Base-by-base conservation (phyloP, 352 stramenopile species). In the Globisporangium viniferum region DNA sequence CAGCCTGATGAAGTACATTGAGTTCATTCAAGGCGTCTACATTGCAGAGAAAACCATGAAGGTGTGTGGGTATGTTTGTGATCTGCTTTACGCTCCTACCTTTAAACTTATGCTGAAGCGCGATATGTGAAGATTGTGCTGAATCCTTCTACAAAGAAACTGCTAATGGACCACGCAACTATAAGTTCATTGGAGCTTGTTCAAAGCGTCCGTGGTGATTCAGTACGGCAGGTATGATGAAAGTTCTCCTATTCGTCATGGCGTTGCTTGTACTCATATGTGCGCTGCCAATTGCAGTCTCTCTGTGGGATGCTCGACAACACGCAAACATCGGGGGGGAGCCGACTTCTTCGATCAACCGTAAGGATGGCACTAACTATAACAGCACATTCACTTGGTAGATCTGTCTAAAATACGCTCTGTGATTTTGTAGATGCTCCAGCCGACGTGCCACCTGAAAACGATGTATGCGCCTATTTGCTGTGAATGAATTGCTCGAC, bases 111-210 rank as follows among this genome's bases (percentile, higher is more conserved):
- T 8, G 22, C 3, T 48, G 24, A 9, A 20, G 20, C 5, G 5
- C 8, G 6, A 36, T 7, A 18, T 24, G n/a, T 22, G 3, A 31
- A 96, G 88, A 73, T 94, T 70, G 76, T 94, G 46, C 53, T 94
- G 1, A 92, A 90, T 36, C 86, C 84, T 12, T 93, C 89, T 24
- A 80, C 77, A 0, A 76, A 85, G 33, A 90, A 89, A 61, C 69
- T 95, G 1, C 73, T 96, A 0, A 92, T 96, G 87, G 86, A 95
- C 60, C 82, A 95, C 53, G 81, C 85, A n/a, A 94, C 88, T 8
- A 71, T 96, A 73, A 73, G 82, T 6, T 73, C 84, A 1, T 67
- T 96, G 3, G 88, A 96, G 62, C 71, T 96, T 5, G 77, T 93
- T 46, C 78, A 88, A 59, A 78, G 81, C 54, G 71, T 80, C 33